phyloP scores from a whole-genome alignment of 2,329 filamentous ascomycete species.

The Fusarium sp. region DNA sequence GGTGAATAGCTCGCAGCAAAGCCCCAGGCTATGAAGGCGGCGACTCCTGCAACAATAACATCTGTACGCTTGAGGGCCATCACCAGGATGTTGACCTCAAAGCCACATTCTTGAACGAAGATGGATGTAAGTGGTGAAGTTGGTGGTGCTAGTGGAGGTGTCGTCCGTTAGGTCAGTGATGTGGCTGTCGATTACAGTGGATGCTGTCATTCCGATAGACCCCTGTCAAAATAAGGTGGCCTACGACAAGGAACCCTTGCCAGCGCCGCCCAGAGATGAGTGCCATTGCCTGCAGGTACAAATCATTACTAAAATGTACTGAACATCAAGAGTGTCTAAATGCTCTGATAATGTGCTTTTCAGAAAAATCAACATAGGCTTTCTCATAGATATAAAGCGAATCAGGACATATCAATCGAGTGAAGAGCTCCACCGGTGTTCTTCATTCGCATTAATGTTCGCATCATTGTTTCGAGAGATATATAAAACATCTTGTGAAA shows the following conservation, averaged over 20 bases:
- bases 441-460: background rate
- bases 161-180: constrained; percentile 10
- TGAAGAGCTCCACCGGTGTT: background rate
- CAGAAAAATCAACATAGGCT: background rate
- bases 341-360: background rate
- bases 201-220: constrained; percentile 41
- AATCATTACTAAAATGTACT: background rate
- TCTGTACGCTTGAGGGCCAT: constrained; percentile 82
- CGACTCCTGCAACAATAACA: constrained; percentile 75
- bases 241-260: constrained; percentile 35
- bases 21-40: constrained; percentile 87
- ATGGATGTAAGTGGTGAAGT: constrained; percentile 38
- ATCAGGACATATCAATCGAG: too few relatives aligned
- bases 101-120: constrained; percentile 50
- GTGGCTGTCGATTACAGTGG: constrained; percentile 44
- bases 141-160: constrained; percentile 33
- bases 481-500: background rate
- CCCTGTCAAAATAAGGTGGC: constrained; percentile 33
- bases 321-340: background rate
- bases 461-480: background rate
- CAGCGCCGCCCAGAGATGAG: constrained; percentile 14
- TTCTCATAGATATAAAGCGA: background rate
- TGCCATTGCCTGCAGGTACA: constrained; percentile 23
- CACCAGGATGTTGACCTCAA: constrained; percentile 50
- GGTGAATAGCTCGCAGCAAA: constrained; percentile 87